Conservation (phyloP, 2,329 filamentous ascomycete species). For the Calonectria pseudoturangicola region DNA sequence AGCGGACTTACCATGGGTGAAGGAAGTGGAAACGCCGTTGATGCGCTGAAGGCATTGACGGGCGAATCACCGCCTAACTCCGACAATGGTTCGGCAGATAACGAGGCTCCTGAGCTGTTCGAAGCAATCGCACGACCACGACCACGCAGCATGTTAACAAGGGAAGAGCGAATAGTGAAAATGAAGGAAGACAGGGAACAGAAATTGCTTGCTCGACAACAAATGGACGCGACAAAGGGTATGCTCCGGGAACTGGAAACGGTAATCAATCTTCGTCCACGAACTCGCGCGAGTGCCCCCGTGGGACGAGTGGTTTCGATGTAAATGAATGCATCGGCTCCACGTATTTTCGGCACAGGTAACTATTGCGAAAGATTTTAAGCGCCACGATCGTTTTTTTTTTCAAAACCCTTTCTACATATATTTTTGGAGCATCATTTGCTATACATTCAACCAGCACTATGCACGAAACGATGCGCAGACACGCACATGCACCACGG, state of each 20-base stretch:
- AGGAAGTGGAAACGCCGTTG: constrained; percentile 66
- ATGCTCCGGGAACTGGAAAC: constrained; percentile 97
- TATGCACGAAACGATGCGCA: constrained; percentile 29
- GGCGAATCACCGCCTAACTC: constrained; percentile 77
- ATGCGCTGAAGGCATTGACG: constrained; percentile 85
- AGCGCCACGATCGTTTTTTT: constrained; percentile 22
- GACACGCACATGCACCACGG: constrained; percentile 34
- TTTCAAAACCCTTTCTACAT: constrained; percentile 3
- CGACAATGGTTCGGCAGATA: constrained; percentile 74
- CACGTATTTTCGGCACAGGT: constrained; percentile 9
- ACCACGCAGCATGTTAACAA: constrained; percentile 81
- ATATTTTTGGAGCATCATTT: constrained; percentile 18
- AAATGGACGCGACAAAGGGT: constrained; percentile 86
- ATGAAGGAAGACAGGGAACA: constrained; percentile 90
- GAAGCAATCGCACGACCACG: constrained; percentile 88
- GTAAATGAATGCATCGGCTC: constrained; percentile 55
- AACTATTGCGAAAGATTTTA: not conserved
- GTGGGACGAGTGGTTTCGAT: constrained; percentile 65
- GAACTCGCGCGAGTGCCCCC: constrained; percentile 61
- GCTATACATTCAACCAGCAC: constrained; percentile 17
- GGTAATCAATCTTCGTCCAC: constrained; percentile 79
- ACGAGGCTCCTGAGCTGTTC: constrained; percentile 87
- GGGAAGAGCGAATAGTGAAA: constrained; percentile 90
- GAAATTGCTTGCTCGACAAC: constrained; percentile 82
- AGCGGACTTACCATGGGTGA: constrained; percentile 81